Conservation (phyloP, 176 grass and related monocot genomes). For the Aegilops sharonensis region DNA sequence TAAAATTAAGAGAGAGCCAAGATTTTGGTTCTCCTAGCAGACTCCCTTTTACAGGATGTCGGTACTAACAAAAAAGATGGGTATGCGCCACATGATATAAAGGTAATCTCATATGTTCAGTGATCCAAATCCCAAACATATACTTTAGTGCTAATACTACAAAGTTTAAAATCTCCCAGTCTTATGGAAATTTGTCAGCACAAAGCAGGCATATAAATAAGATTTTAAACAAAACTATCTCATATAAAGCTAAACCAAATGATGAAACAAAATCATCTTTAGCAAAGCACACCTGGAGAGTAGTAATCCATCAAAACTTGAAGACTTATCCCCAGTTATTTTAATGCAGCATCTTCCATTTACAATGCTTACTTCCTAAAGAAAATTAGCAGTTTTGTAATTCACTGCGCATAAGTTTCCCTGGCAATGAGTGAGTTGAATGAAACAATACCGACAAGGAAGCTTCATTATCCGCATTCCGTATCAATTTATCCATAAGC, state of each 20-base stretch:
- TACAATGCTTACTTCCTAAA: constrained; percentile 70
- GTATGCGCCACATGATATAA: neutral
- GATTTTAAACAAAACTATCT: constrained; percentile 1
- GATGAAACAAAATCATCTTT: neutral
- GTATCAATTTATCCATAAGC: constrained; percentile 67
- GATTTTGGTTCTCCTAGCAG: constrained; percentile 7
- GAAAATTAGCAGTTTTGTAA: constrained; percentile 32
- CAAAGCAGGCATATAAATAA: constrained; percentile 29
- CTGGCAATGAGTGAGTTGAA: constrained; percentile 23
- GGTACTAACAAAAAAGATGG: neutral
- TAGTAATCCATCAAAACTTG: constrained; percentile 52
- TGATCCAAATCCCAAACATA: neutral
- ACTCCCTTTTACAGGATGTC: neutral
- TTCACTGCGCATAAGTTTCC: constrained; percentile 22
- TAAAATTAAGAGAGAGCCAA: neutral
- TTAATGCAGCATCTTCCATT: constrained; percentile 76
- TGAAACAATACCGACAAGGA: constrained; percentile 64
- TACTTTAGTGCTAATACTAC: neutral
- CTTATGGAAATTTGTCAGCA: constrained; percentile 14
- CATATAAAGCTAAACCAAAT: constrained; percentile 19
- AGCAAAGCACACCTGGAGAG: constrained; percentile 56
- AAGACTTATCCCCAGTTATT: constrained; percentile 34
- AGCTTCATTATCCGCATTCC: constrained; percentile 47
- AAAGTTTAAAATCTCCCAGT: constrained; percentile 20
- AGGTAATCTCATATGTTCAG: neutral